Evolutionary conservation across 306 rosid genomes (phyloP), one percentile per base, ranked within the genome.

Genomic region (Cicer judaicum): DNA sequence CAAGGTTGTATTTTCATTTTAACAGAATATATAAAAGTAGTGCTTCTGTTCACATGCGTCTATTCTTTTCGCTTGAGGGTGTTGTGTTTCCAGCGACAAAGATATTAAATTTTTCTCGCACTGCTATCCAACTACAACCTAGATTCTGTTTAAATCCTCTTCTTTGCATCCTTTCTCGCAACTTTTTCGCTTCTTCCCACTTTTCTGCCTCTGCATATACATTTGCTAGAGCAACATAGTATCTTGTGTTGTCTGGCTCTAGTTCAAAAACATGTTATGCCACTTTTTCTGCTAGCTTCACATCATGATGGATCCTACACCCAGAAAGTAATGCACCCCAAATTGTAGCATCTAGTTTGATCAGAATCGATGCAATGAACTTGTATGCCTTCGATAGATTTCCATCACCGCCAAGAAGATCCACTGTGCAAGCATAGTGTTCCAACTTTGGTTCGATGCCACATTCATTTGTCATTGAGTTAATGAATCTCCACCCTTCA

Each of bases 321-420:
- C 89, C 90, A 42, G 86, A 82, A 47, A 89, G 89, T 83, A 89
- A 82, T 19, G 85, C 74, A 41, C 89, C 92, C 95, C 95, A 89
- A 48, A 89, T 79, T 15, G 83, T 77, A 69, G 90, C 92, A 80
- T 85, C 87, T 40, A 92, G 84, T 74, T 84, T 52, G 34, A 87
- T 82, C 44, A 90, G 89, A 89, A 89, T 84, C 8, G 41, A 49
- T 64, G 85, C 29, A 36, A 89, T 85, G 76, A 89, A 87, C 18
- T 39, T 80, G 71, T 79, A 86, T 5, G 92, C 90, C 86, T 72
- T 61, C 34, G 81, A 64, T 36, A 85, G 81, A 74, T 84, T 86
- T 72, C 95, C 90, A 9, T 85, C 82, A 79, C 70, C 63, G 4
- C 57, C 53, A 38, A 78, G 76, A 64, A 89, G 92, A 80, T 87